phyloP scores from a whole-genome alignment of 2,329 filamentous ascomycete species.

The Cryphonectria parasitica region DNA sequence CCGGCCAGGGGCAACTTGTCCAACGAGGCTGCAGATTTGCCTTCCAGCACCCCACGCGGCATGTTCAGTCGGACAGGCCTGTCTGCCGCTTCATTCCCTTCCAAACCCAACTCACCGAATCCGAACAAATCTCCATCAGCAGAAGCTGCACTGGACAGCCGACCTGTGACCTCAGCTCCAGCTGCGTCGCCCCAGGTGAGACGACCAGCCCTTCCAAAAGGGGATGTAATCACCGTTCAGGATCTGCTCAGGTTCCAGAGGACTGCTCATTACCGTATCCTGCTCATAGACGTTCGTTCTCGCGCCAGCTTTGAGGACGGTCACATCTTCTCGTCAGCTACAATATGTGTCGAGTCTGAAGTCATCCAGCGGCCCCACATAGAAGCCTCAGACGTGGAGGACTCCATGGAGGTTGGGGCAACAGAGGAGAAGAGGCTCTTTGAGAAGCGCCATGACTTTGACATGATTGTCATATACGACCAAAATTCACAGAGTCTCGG shows the following conservation, averaged over 20 bases:
- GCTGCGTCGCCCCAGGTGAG: conserved; percentile 37
- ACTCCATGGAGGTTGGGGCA: conserved; percentile 72
- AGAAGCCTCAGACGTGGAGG: conserved; percentile 63
- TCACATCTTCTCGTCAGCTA: conserved; percentile 81
- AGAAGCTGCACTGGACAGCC: not conserved
- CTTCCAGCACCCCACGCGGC: conserved; percentile 66
- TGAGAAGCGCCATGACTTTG: conserved; percentile 72
- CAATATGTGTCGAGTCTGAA: conserved; percentile 86
- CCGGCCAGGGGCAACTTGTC: conserved; percentile 74
- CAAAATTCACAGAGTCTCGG: conserved; percentile 64
- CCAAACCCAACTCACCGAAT: conserved; percentile 22
- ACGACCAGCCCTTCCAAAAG: conserved; percentile 56
- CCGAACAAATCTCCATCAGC: conserved; percentile 32
- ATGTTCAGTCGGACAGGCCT: conserved; percentile 66
- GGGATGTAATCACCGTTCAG: conserved; percentile 66
- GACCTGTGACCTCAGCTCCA: conserved; percentile 35
- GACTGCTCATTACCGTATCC: conserved; percentile 61
- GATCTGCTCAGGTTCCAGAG: conserved; percentile 73
- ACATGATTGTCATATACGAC: conserved; percentile 91
- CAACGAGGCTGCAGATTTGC: conserved; percentile 66
- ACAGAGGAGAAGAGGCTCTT: conserved; percentile 78
- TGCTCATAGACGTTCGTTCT: conserved; percentile 84
- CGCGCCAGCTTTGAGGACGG: conserved; percentile 84
- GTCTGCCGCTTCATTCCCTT: conserved; percentile 41
- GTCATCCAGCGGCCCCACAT: conserved; percentile 71